Base-by-base conservation (phyloP, 192 early-diverging fungal species). In the Coemansia sp. region DNA sequence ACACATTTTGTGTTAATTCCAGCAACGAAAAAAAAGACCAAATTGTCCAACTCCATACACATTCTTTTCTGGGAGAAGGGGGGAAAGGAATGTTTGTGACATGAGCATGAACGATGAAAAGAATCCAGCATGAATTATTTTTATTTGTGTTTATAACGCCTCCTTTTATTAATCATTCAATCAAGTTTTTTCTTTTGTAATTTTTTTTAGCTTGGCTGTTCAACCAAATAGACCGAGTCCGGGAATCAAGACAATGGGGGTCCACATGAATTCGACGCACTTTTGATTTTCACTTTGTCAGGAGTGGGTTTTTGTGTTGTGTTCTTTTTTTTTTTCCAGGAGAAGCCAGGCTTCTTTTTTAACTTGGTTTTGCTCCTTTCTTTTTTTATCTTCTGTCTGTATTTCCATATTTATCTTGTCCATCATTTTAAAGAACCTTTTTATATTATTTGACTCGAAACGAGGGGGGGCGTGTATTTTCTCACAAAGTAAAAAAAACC, bases 101-200 rank as follows among this genome's bases (percentile, higher is more conserved):
- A 40, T 16, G 35, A 40, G 35, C 35, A 10, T n/a, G n/a, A n/a
- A 40, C n/a, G n/a, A 44, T 16, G 19, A 19, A 19, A n/a, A n/a
- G 19, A 21, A 44, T 44, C 43, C 19, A 40, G 43, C 43, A 44
- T 44, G 6, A 44, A 44, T 44, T 21, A n/a, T n/a, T 7, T 44
- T n/a, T 44, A 7, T 51, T 51, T 51, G 23, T 6, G 14, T 44
- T 44, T 25, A 9, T 21, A 25, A 51, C 49, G 23, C 23, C 28
- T 51, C 49, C 25, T 25, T 23, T 51, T n/a, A n/a, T n/a, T n/a
- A n/a, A 51, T 51, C 49, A 44, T 18, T 44, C 43, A 44, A 21
- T 40, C 35, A n/a, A n/a, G 12, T 40, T 14, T 35, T 35, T 9
- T 14, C 42, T 43, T 44, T n/a, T 44, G 18, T 8, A 31, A 31